Evolutionary conservation across 2,329 filamentous ascomycete species (phyloP).

Genomic region (Epichloe glyceriae): DNA sequence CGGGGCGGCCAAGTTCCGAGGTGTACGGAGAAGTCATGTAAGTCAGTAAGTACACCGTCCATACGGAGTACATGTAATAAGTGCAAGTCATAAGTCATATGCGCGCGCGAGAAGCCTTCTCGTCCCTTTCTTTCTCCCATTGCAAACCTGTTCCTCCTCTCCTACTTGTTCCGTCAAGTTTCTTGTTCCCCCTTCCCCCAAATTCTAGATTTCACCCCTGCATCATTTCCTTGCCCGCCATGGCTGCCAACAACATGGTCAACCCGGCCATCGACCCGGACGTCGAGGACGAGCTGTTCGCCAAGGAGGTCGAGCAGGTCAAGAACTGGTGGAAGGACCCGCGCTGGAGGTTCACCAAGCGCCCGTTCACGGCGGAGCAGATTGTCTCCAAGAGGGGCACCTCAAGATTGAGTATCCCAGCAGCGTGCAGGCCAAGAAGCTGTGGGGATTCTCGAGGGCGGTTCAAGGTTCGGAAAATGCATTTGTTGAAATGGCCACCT

Average conservation of each 20-base stretch:
- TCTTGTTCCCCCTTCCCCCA: too few relatives aligned
- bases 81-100: too few relatives aligned
- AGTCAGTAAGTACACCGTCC: too few relatives aligned
- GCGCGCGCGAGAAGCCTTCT: background rate
- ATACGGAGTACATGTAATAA: background rate
- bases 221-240: conserved; percentile 16
- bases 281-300: conserved; percentile 53
- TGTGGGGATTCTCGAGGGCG: conserved; percentile 83
- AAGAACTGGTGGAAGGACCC: conserved; percentile 91
- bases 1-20: conserved; percentile 4
- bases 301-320: conserved; percentile 72
- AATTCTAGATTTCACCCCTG: too few relatives aligned
- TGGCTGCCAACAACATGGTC: conserved; percentile 52
- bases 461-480: conserved; percentile 52
- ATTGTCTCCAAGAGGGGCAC: conserved; percentile 88
- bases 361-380: conserved; percentile 90
- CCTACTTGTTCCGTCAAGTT: too few relatives aligned
- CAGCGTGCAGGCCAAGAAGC: conserved; percentile 81
- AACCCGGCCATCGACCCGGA: conserved; percentile 42
- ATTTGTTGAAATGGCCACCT: too few relatives aligned
- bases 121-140: background rate
- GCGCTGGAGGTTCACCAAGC: conserved; percentile 84
- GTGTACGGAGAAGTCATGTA: background rate
- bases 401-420: conserved; percentile 86
- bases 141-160: background rate